phyloP scores from a whole-genome alignment of 2,329 filamentous ascomycete genomes.

The Ceratocystis destructans region DNA sequence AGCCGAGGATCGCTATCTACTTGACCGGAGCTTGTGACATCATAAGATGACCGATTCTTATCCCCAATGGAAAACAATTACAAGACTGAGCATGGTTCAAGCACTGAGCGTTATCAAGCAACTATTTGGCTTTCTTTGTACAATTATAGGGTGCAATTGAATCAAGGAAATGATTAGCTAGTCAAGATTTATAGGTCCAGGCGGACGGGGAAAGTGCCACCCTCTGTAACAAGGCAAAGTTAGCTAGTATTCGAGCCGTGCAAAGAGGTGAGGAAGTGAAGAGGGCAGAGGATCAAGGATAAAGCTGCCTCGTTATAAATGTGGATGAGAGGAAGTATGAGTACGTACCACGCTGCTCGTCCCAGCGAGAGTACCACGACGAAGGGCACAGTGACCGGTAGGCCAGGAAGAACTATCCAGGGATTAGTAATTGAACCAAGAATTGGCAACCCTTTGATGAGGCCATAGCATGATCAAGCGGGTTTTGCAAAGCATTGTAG shows the following conservation, averaged over 20 bases:
- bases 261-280: background rate
- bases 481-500: too few relatives aligned
- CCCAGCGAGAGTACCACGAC: slow-evolving; percentile 87
- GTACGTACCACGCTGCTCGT: slow-evolving; percentile 80
- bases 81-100: background rate
- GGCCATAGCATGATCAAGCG: background rate
- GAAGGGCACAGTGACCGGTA: slow-evolving; percentile 97
- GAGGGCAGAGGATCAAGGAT: background rate
- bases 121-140: slow-evolving; percentile 8
- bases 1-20: too few relatives aligned
- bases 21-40: too few relatives aligned
- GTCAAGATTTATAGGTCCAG: slow-evolving; percentile 40
- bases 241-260: slow-evolving; percentile 22
- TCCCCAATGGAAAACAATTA: background rate
- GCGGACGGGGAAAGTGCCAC: slow-evolving; percentile 53
- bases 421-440: background rate
- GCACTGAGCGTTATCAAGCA: background rate
- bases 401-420: slow-evolving; percentile 80
- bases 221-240: slow-evolving; percentile 34
- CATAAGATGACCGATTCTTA: background rate
- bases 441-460: background rate
- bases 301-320: background rate
- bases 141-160: slow-evolving; percentile 3
- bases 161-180: slow-evolving; percentile 18
- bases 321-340: background rate